phyloP scores from a whole-genome alignment of 108 stramenopile species.

The Pseudonitzschia multiseries region DNA sequence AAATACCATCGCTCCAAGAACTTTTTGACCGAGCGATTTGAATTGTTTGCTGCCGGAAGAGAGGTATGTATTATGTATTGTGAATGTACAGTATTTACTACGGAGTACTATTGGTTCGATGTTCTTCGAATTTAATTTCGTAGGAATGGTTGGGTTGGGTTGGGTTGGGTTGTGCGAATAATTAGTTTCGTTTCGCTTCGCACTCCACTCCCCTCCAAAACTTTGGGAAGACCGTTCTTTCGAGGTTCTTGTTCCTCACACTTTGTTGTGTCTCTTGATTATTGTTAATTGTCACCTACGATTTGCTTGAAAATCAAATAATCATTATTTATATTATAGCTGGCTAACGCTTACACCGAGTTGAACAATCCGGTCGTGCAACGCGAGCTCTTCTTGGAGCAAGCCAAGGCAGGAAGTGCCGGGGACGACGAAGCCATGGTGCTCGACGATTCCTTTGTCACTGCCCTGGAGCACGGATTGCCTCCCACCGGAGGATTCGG shows the following conservation, averaged over 20 bases:
- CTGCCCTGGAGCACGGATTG: slow-evolving; percentile 96
- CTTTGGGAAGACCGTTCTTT: too few species aligned
- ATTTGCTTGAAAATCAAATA: background rate
- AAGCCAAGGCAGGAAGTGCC: slow-evolving; percentile 89
- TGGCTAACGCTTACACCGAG: slow-evolving; percentile 99
- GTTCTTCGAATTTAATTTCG: background rate
- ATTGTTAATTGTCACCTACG: slow-evolving; percentile 14
- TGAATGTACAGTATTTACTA: too few species aligned
- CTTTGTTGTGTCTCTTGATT: too few species aligned
- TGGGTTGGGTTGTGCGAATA: background rate
- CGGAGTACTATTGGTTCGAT: background rate
- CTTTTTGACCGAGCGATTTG: slow-evolving; percentile 97
- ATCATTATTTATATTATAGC: slow-evolving; percentile 35
- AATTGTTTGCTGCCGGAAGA: slow-evolving; percentile 96
- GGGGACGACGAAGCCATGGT: slow-evolving; percentile 99
- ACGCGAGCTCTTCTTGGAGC: slow-evolving; percentile 92
- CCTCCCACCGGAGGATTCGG: slow-evolving; percentile 99
- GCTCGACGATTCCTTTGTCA: slow-evolving; percentile 95
- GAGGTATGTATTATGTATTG: slow-evolving; percentile 64
- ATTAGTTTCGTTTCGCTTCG: slow-evolving; percentile 8
- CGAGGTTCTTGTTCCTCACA: too few species aligned
- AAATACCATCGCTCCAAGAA: slow-evolving; percentile 96
- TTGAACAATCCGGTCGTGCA: slow-evolving; percentile 98
- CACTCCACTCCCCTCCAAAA: slow-evolving; percentile 12
- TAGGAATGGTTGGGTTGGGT: background rate